Evolutionary conservation across 768 basidiomycete species (phyloP).

Genomic region (Guyanaporus albipodus): DNA sequence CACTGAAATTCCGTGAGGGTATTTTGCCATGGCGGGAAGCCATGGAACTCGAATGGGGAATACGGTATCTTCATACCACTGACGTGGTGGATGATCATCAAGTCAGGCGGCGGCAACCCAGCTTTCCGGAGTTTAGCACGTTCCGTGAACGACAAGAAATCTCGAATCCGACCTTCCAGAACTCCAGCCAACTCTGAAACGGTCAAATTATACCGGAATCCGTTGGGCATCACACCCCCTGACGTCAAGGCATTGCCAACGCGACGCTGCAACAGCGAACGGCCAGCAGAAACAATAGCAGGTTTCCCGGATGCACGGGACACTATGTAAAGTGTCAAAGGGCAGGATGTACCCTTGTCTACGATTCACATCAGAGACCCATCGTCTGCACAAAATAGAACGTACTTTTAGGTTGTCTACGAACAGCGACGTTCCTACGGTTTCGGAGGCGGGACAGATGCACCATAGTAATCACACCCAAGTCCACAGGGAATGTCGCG

Average conservation of each 20-base stretch:
- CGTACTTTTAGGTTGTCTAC: constrained; percentile 24
- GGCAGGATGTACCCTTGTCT: constrained; percentile 12
- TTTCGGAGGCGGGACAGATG: constrained; percentile 14
- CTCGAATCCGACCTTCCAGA: constrained; percentile 52
- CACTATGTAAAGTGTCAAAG: constrained; percentile 50
- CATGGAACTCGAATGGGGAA: constrained; percentile 60
- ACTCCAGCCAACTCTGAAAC: constrained; percentile 44
- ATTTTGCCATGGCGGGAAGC: constrained; percentile 86
- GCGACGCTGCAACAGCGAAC: constrained; percentile 36
- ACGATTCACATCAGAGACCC: constrained; percentile 11
- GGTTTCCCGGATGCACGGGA: constrained; percentile 62
- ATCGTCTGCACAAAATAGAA: not conserved
- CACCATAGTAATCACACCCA: constrained; percentile 20
- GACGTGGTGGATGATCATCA: constrained; percentile 70
- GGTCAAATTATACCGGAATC: constrained; percentile 34
- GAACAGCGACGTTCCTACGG: constrained; percentile 26
- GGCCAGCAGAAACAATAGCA: constrained; percentile 56
- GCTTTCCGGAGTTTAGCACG: constrained; percentile 39
- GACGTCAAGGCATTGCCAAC: constrained; percentile 1
- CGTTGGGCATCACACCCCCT: not conserved
- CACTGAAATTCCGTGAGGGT: constrained; percentile 77
- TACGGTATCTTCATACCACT: constrained; percentile 34
- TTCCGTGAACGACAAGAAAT: not conserved
- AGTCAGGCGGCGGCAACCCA: constrained; percentile 64
- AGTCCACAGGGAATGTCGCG: constrained; percentile 3